Evolutionary conservation across 208 protist genomes (phyloP), one percentile per base, ranked within the genome.

Genomic region (Wallacemonas sp.): DNA sequence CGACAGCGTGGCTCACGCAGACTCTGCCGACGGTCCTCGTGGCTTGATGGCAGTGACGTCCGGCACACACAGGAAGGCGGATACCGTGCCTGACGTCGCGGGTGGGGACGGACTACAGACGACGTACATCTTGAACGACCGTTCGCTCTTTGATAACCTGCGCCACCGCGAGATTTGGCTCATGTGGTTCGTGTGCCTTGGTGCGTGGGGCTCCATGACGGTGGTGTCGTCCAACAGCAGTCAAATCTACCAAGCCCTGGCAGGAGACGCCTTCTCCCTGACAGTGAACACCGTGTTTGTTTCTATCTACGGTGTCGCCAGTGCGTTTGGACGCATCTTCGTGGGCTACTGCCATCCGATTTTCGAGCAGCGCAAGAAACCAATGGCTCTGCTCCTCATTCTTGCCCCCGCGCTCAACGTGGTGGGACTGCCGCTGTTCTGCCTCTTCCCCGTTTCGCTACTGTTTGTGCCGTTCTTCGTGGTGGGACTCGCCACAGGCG

Each of bases 111-210:
- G 9, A 10, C 19, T 36, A 41, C n/a, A n/a, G n/a, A n/a, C n/a
- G n/a, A n/a, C n/a, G n/a, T 36, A 63, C 21, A 9, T 30, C 17
- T 55, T 93, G 22, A 93, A 93, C 59, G 38, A 57, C 12, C 26
- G 61, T 19, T 63, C 82, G 8, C 71, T 93, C 37, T 71, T 42
- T 42, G 61, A 66, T 12, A 93, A 93, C 62, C 21, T 93, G 36
- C 72, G 38, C 5, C 62, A 80, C 58, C 48, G 71, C 21, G 87
- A 93, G 27, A 50, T 93, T 38, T 91, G 87, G 87, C 48, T 93
- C n/a, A 67, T 93, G 82, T 93, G 87, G 87, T 80, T 73, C n/a
- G 74, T 91, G 24, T 93, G 82, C 59, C 79, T 93, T 34, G 83
- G 76, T 1, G 68, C 75, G 50, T 93, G 87, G 87, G 78, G 87